Evolutionary conservation across 352 stramenopile genomes (phyloP), one percentile per base, ranked within the genome.

Genomic region (Globisporangium uncinulatum): DNA sequence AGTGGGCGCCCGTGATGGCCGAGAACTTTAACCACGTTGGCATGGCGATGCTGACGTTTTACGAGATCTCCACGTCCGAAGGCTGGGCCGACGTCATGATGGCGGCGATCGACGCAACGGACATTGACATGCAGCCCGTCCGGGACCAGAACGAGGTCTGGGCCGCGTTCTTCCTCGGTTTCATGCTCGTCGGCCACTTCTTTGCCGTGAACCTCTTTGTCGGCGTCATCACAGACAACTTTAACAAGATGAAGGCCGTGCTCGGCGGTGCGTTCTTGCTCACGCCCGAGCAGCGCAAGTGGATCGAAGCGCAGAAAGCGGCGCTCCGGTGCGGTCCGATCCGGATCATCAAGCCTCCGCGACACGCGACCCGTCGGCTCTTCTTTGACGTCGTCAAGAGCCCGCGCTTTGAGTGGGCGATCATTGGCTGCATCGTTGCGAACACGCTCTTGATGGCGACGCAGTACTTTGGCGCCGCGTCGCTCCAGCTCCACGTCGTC

Each of bases 121-220:
- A 80, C 7, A 85, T 96, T 43, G 89, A 95, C 55, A 97, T 96
- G 82, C 94, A 98, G 69, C 94, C 92, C 1, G 79, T 96, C 39
- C 72, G 77, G 9, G 83, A 97, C 69, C 76, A 89, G 62, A 91
- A 90, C 36, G 65, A 77, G 52, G 36, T 71, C 7, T 96, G 87
- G 84, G 69, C 80, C 1, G 74, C 82, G 4, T 97, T 97, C 59
- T 97, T 96, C 57, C 70, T 97, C 13, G 42, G 77, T 0, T 98
- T 97, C 69, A 95, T 98, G 37, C 74, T 98, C 56, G 66, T 98
- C 20, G 86, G 92, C 15, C 87, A 87, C 51, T 98, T 97, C 58
- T 97, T 98, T 53, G 85, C 97, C 4, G 86, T 98, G 29, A 97
- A 98, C 41, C 70, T 98, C 0, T 98, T 98, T 56, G 83, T 97